Percentiles rank a stretch among this genome's conserved stretches.
Evolutionary conservation across 495 filamentous ascomycete species (phyloP).

Genomic region (Rhypophila decipiens): DNA sequence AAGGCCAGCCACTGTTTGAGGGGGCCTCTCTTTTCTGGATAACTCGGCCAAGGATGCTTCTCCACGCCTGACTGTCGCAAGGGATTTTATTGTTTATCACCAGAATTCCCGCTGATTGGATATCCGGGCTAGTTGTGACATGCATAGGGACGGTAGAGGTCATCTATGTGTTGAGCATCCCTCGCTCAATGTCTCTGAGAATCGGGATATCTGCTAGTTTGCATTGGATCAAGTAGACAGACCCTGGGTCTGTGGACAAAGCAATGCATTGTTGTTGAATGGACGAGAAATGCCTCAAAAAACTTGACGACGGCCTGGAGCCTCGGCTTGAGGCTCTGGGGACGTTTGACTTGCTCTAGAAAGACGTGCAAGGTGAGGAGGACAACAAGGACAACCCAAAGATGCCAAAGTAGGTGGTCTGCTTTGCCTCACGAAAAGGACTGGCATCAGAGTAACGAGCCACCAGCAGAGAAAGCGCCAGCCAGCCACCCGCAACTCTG

Average conservation of each 20-base stretch:
- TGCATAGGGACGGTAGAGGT: too few species aligned
- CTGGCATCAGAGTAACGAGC: background rate
- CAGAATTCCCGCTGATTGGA: conserved; percentile 19
- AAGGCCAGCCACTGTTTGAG: too few species aligned
- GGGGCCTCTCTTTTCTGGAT: too few species aligned
- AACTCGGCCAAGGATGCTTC: too few species aligned
- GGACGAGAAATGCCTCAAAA: conserved; percentile 21
- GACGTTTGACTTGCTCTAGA: background rate
- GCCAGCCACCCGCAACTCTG: background rate
- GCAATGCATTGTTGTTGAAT: conserved; percentile 3
- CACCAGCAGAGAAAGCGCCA: background rate
- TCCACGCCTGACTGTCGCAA: too few species aligned
- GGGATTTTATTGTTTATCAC: too few species aligned
- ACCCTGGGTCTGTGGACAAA: conserved; percentile 5
- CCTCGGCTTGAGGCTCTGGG: background rate
- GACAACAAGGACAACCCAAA: too few species aligned
- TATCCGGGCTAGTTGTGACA: conserved; percentile 18
- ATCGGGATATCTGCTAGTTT: conserved; percentile 6
- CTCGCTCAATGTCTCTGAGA: background rate
- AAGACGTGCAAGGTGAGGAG: too few species aligned
- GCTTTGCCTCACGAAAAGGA: too few species aligned
- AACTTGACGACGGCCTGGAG: background rate
- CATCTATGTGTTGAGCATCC: too few species aligned
- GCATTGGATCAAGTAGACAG: conserved; percentile 10
- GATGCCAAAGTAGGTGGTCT: background rate